Evolutionary conservation across 805 yeast species (phyloP).

Genomic region (Barnettozyma pratensis): DNA sequence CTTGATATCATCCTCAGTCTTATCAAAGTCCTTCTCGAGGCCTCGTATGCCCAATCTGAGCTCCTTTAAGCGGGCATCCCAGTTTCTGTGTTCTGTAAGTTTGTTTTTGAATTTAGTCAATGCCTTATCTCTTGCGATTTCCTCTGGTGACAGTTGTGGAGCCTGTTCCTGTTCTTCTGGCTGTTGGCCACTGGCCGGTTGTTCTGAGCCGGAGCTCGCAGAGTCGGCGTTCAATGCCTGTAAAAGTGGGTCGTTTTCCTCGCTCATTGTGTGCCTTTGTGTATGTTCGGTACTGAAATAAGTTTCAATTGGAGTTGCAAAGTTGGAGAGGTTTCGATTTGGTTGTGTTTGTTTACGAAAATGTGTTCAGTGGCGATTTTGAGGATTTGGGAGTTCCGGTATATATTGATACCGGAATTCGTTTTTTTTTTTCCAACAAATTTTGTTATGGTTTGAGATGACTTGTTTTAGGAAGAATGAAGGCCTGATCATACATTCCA

Average conservation of each 20-base stretch:
- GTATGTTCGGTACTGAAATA: not conserved
- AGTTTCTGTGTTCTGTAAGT: conserved; percentile 86
- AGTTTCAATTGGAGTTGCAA: not conserved
- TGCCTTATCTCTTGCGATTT: conserved; percentile 74
- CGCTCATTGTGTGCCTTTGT: conserved; percentile 36
- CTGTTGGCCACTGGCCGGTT: not conserved
- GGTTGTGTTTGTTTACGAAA: not conserved
- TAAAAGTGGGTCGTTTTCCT: conserved; percentile 73
- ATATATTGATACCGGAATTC: not conserved
- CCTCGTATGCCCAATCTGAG: conserved; percentile 79
- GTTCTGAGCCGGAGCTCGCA: not conserved
- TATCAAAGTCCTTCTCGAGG: conserved; percentile 76
- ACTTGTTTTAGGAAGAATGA: no score
- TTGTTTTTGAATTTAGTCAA: conserved; percentile 75
- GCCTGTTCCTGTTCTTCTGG: conserved; percentile 8
- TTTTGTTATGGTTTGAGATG: not conserved
- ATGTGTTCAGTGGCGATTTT: conserved; percentile 6
- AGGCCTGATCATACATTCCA: no score
- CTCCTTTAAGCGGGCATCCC: conserved; percentile 87
- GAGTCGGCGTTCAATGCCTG: conserved; percentile 44
- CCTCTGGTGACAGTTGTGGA: conserved; percentile 35
- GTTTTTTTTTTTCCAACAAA: not conserved
- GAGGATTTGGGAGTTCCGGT: not conserved
- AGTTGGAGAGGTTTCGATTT: not conserved
- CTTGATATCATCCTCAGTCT: conserved; percentile 95